Evolutionary conservation across 192 early-diverging fungal genomes (phyloP).

Genomic region (Backusella australiensis): DNA sequence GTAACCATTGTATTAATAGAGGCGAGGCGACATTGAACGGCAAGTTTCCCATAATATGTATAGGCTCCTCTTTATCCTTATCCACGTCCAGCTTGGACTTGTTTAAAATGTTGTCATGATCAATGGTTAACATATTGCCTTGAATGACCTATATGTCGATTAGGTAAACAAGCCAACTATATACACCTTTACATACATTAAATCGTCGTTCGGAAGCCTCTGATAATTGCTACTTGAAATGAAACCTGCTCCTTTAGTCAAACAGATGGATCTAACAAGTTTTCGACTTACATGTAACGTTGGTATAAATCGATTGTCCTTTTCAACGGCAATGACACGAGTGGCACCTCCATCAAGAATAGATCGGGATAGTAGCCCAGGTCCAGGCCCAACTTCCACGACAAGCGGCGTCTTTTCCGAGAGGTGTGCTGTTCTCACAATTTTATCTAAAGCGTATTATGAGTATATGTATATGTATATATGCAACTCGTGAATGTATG

Average conservation of each 20-base stretch:
- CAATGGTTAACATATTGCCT: conserved; percentile 62
- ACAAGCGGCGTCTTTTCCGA: conserved; percentile 55
- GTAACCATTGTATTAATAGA: conserved; percentile 71
- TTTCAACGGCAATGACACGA: conserved; percentile 70
- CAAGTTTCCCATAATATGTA: conserved; percentile 76
- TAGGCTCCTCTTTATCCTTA: neutral
- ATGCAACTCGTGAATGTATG: neutral
- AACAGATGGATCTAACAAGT: neutral
- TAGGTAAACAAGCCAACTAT: neutral
- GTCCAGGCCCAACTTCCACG: conserved; percentile 79
- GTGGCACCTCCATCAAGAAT: conserved; percentile 63
- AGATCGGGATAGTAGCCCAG: conserved; percentile 76
- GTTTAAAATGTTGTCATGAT: conserved; percentile 52
- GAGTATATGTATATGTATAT: neutral
- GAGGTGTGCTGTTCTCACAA: conserved; percentile 59
- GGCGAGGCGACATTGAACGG: conserved; percentile 77
- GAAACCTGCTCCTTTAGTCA: neutral
- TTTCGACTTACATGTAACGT: conserved; percentile 45
- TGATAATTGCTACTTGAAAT: conserved; percentile 55
- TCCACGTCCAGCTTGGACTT: conserved; percentile 26
- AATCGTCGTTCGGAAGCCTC: conserved; percentile 61
- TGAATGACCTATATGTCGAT: conserved; percentile 37
- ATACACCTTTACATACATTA: conserved; percentile 24
- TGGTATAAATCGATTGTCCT: conserved; percentile 70
- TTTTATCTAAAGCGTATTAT: conserved; percentile 51